phyloP scores from a whole-genome alignment of 2,329 filamentous ascomycete genomes.

The Pseudogymnoascus sp. region DNA sequence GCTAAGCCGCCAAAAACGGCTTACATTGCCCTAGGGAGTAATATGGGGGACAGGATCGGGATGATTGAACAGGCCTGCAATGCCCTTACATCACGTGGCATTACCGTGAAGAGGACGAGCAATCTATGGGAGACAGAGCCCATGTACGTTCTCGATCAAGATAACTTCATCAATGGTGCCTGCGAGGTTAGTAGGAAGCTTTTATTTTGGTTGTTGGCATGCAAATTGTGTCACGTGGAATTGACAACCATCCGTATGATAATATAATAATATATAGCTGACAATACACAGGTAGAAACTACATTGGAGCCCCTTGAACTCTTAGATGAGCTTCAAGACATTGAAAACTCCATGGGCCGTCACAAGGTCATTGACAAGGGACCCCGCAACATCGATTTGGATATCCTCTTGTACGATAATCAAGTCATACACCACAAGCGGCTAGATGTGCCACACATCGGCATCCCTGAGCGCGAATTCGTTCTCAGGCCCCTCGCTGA shows the following conservation, averaged over 20 bases:
- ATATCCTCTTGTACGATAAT: slow-evolving; percentile 77
- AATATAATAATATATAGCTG: slow-evolving; percentile 9
- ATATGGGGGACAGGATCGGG: slow-evolving; percentile 74
- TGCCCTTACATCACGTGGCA: slow-evolving; percentile 64
- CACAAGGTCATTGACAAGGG: slow-evolving; percentile 87
- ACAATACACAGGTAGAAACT: slow-evolving; percentile 62
- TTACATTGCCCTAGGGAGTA: slow-evolving; percentile 86
- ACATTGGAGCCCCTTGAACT: slow-evolving; percentile 65
- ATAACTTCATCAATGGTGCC: slow-evolving; percentile 81
- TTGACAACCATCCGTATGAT: not conserved
- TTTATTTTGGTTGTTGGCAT: not conserved
- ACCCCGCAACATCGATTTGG: slow-evolving; percentile 87
- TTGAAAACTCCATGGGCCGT: slow-evolving; percentile 73
- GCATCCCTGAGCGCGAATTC: slow-evolving; percentile 87
- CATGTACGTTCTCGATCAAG: slow-evolving; percentile 92
- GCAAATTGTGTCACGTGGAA: not conserved
- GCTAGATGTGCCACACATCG: slow-evolving; percentile 74
- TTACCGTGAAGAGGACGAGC: slow-evolving; percentile 72
- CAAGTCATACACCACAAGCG: slow-evolving; percentile 58
- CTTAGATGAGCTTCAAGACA: slow-evolving; percentile 71
- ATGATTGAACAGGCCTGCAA: slow-evolving; percentile 80
- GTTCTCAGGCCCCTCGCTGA: slow-evolving; percentile 81
- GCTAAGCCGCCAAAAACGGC: slow-evolving; percentile 33
- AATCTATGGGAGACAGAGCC: slow-evolving; percentile 89
- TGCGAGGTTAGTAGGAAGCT: slow-evolving; percentile 61